Evolutionary conservation across 495 filamentous ascomycete species (phyloP).

Genomic region (Aspergillus sclerotiicarbonarius): DNA sequence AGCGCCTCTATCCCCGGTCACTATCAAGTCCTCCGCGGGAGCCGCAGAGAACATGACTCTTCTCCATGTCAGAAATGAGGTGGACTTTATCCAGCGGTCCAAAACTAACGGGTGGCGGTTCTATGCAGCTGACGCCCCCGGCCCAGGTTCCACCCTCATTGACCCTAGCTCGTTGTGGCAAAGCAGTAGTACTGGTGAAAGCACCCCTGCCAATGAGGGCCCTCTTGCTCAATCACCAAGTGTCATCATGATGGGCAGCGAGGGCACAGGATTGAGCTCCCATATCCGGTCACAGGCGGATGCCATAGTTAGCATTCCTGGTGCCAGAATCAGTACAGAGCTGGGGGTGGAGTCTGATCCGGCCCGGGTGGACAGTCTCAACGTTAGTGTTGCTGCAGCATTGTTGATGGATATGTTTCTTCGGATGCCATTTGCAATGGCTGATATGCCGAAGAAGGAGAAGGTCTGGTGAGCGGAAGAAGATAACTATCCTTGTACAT

Average conservation of each 20-base stretch:
- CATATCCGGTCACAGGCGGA: constrained; percentile 64
- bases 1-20: constrained; percentile 68
- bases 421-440: constrained; percentile 38
- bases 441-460: constrained; percentile 21
- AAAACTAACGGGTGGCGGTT: constrained; percentile 75
- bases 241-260: constrained; percentile 78
- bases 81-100: constrained; percentile 65
- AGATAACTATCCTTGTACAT: not conserved
- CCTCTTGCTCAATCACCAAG: constrained; percentile 57
- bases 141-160: constrained; percentile 27
- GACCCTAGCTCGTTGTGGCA: constrained; percentile 12
- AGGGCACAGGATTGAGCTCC: constrained; percentile 68
- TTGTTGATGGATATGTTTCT: constrained; percentile 68
- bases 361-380: constrained; percentile 69
- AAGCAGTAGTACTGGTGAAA: not conserved
- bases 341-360: constrained; percentile 38
- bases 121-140: constrained; percentile 71
- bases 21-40: constrained; percentile 83
- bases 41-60: constrained; percentile 76
- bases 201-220: constrained; percentile 1
- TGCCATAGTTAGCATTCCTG: constrained; percentile 53
- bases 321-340: constrained; percentile 32
- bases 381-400: constrained; percentile 82
- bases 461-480: not conserved
- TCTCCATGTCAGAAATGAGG: constrained; percentile 61